These are phyloP conservation scores for Zymoseptoria brevis DNA, from an alignment of 2,329 filamentous ascomycete genomes.

Conservation along the genomic window DNA sequence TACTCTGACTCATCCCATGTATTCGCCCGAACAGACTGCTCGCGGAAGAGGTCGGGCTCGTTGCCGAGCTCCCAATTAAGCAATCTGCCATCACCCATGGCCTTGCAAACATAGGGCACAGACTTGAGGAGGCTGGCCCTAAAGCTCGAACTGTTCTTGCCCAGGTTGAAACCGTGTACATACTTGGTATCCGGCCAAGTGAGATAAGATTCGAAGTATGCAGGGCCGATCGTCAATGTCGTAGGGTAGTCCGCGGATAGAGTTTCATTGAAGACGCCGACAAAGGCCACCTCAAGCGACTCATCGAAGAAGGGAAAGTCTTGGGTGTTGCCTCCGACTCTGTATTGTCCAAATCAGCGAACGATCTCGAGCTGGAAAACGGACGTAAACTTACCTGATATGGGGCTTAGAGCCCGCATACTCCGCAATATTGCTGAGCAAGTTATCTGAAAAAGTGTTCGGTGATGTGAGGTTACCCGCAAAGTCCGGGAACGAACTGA, in stretches of 20 bases:
- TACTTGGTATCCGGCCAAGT: conserved; percentile 51
- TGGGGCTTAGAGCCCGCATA: conserved; percentile 51
- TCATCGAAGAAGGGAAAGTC: conserved; percentile 56
- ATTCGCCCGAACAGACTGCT: conserved; percentile 45
- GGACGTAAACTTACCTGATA: conserved; percentile 31
- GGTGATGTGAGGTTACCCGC: conserved; percentile 48
- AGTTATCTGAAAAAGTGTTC: conserved; percentile 53
- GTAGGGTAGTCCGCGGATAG: conserved; percentile 53
- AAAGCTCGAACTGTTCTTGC: conserved; percentile 45
- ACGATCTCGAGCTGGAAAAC: neutral
- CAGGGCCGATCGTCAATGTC: conserved; percentile 52
- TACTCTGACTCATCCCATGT: conserved; percentile 50
- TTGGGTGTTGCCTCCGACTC: conserved; percentile 61
- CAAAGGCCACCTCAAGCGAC: conserved; percentile 42
- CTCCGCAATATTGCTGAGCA: conserved; percentile 50
- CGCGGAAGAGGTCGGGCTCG: conserved; percentile 52
- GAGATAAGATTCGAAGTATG: conserved; percentile 55
- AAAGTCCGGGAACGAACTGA: conserved; percentile 47
- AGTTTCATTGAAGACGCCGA: conserved; percentile 45
- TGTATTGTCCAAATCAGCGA: neutral
- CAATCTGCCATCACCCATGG: conserved; percentile 44
- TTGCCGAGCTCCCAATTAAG: conserved; percentile 58
- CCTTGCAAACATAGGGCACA: conserved; percentile 50
- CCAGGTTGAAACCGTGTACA: conserved; percentile 55
- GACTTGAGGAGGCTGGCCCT: conserved; percentile 48